Base-by-base conservation (phyloP, 805 yeast genomes). In the Teunomyces pallodes region DNA sequence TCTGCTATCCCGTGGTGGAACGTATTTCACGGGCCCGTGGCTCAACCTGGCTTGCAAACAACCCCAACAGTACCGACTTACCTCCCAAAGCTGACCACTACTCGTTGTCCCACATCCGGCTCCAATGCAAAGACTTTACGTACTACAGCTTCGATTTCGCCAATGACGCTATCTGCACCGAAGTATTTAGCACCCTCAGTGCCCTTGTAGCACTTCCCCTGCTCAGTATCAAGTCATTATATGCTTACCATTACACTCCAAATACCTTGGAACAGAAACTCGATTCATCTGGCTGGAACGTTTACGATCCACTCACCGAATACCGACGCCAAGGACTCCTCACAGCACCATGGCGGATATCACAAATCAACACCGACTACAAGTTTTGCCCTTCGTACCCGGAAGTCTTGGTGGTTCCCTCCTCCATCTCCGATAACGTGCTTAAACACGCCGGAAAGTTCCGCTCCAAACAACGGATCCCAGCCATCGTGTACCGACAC, bases 81-180 rank as follows among this genome's bases (percentile, higher is more conserved):
- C 16, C 43, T 5, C 35, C 43, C n/a, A 31, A 42, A 13, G 24
- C 32, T 13, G 76, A 73, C 51, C 71, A 64, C 47, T 72, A 72
- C 52, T 45, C 69, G 4, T 65, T 73, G 1, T 80, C 85, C 4
- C 81, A 82, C 50, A 68, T 92, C 41, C 79, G 95, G 42, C 60
- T 92, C 9, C 79, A 83, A 35, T 88, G 97, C 60, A 82, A 90
- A 53, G 98, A 92, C 65, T 92, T 88, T 66, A 85, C 91, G 14
- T 86, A 80, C 58, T 72, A 90, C 45, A 82, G 95, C 8, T 77
- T 92, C 54, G 94, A 88, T 59, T 88, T 94, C 61, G 63, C 63
- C 17, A 75, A 77, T 55, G 84, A 82, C 35, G 54, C 62, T 7
- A 75, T 80, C 29, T 86, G 95, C 48, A 70, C 72, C 28, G 92